Conservation (phyloP, 768 basidiomycete species). For the Phylloporus rhodoxanthus region DNA sequence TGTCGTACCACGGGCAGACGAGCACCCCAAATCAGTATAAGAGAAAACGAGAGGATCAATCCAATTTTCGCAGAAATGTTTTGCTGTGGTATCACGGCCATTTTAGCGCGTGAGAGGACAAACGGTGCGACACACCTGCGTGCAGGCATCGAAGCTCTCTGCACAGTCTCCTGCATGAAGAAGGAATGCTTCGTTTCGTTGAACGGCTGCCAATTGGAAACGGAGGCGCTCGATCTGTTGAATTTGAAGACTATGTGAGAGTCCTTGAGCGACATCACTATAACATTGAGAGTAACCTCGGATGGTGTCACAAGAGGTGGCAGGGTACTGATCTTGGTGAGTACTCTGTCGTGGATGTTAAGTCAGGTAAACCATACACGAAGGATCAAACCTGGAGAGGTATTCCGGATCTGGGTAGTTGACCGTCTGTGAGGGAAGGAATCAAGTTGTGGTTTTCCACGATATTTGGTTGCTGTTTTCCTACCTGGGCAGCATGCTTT, state of each 20-base stretch:
- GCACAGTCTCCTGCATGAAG: slow-evolving; percentile 98
- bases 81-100: slow-evolving; percentile 43
- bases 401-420: slow-evolving; percentile 60
- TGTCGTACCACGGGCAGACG: slow-evolving; percentile 76
- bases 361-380: neutral
- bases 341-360: slow-evolving; percentile 44
- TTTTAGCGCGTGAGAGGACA: slow-evolving; percentile 4
- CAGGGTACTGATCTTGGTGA: slow-evolving; percentile 68
- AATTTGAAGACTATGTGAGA: slow-evolving; percentile 12
- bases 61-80: slow-evolving; percentile 86
- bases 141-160: slow-evolving; percentile 91
- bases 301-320: slow-evolving; percentile 91
- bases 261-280: slow-evolving; percentile 20
- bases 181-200: slow-evolving; percentile 85
- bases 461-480: slow-evolving; percentile 4
- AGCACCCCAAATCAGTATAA: slow-evolving; percentile 92
- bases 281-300: slow-evolving; percentile 56
- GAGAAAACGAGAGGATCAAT: slow-evolving; percentile 88
- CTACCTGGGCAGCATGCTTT: slow-evolving; percentile 71
- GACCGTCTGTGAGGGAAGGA: slow-evolving; percentile 46
- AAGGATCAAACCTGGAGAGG: slow-evolving; percentile 45
- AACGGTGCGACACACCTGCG: slow-evolving; percentile 49
- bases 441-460: neutral
- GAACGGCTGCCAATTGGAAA: slow-evolving; percentile 71
- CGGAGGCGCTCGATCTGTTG: slow-evolving; percentile 75